Evolutionary conservation across 31 red algal genomes (phyloP).

Genomic region (Porphyra umbilicalis): DNA sequence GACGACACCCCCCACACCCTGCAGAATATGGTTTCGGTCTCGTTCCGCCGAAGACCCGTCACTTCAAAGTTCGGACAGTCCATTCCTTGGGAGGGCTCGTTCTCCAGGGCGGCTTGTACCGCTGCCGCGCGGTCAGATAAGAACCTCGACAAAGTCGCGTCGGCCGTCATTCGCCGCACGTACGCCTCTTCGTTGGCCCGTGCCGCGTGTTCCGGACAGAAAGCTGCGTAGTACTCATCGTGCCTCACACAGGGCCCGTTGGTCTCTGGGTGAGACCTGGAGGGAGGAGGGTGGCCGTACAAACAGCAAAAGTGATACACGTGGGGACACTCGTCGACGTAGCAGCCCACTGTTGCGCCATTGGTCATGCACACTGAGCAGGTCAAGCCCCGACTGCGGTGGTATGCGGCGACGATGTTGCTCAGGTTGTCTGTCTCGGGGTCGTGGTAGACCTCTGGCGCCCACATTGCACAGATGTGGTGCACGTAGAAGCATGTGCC

Average conservation of each 20-base stretch:
- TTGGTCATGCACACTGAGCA: constrained; percentile 41
- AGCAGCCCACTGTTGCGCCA: constrained; percentile 81
- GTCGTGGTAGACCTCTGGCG: constrained; percentile 72
- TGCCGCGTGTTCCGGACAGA: constrained; percentile 64
- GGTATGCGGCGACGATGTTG: constrained; percentile 61
- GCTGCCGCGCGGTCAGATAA: too few species aligned
- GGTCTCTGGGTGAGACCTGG: too few species aligned
- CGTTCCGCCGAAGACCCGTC: too few species aligned
- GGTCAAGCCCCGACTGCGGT: constrained; percentile 40
- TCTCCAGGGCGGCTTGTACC: too few species aligned
- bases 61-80: too few species aligned
- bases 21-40: too few species aligned
- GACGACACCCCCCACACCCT: too few species aligned
- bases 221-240: constrained; percentile 56
- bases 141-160: too few species aligned
- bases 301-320: constrained; percentile 77
- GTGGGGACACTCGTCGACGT: constrained; percentile 56
- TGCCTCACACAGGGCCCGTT: constrained; percentile 22
- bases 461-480: constrained; percentile 77
- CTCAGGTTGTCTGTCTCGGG: constrained; percentile 19
- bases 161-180: too few species aligned
- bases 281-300: too few species aligned
- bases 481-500: constrained; percentile 51
- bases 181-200: too few species aligned
- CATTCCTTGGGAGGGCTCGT: too few species aligned